These are phyloP conservation scores for Beta corolliflora DNA, from an alignment of 179 eudicot species.

Conservation along the genomic window DNA sequence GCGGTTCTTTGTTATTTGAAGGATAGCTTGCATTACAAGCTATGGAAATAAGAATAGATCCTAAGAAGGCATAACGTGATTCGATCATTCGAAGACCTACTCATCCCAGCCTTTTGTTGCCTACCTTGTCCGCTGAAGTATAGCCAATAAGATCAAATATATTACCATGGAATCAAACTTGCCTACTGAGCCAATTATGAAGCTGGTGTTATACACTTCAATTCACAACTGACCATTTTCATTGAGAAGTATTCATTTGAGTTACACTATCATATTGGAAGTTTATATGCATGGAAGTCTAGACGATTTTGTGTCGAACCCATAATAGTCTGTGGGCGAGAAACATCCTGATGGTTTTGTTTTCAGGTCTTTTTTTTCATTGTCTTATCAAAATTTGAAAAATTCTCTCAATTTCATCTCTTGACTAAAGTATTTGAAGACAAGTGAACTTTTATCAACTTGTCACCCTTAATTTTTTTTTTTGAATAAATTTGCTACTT, in stretches of 20 bases:
- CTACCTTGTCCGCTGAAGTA: background rate
- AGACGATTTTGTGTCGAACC: background rate
- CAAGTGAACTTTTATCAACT: background rate
- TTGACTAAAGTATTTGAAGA: too few species aligned
- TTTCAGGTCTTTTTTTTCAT: background rate
- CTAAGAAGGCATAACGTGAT: background rate
- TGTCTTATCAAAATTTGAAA: background rate
- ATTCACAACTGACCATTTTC: background rate
- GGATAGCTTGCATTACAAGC: constrained; percentile 6
- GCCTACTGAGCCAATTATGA: background rate
- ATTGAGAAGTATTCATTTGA: background rate
- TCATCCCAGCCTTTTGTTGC: background rate
- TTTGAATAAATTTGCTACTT: background rate
- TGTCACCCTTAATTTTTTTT: background rate
- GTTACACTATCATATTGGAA: background rate
- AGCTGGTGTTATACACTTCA: background rate
- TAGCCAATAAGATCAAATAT: background rate
- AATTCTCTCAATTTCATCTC: background rate
- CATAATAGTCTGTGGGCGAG: background rate
- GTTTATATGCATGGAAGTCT: too few species aligned
- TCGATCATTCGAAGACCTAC: background rate
- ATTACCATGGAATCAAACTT: background rate
- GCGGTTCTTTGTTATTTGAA: constrained; percentile 6
- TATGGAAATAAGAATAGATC: background rate
- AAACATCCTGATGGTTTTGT: background rate